Conservation (phyloP, 176 grass and related monocot species). For the Oryza meyeriana region DNA sequence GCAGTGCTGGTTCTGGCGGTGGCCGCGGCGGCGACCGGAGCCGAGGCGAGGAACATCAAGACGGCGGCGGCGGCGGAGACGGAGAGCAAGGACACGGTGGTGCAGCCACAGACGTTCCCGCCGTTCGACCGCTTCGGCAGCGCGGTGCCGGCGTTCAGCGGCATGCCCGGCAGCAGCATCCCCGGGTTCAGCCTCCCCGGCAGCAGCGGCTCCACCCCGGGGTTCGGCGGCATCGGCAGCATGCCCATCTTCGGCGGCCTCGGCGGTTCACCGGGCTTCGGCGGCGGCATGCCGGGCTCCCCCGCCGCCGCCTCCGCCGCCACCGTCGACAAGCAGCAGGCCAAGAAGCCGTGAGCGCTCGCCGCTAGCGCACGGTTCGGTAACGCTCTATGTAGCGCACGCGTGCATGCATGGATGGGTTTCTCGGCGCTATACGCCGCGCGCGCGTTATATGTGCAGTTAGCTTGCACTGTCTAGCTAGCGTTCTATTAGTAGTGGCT, state of each 20-base stretch:
- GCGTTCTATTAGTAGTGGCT: background rate
- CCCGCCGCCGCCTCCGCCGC: slow-evolving; percentile 24
- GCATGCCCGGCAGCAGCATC: slow-evolving; percentile 25
- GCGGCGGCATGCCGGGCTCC: slow-evolving; percentile 45
- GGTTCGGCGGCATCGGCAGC: slow-evolving; percentile 30
- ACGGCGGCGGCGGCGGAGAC: background rate
- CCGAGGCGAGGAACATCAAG: slow-evolving; percentile 70
- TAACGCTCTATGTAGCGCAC: background rate
- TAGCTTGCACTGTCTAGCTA: slow-evolving; percentile 30
- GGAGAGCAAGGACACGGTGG: slow-evolving; percentile 34
- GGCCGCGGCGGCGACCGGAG: slow-evolving; percentile 23
- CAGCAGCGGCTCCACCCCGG: slow-evolving; percentile 29
- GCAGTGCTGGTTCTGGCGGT: slow-evolving; percentile 42
- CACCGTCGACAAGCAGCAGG: slow-evolving; percentile 36
- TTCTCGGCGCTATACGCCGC: slow-evolving; percentile 3
- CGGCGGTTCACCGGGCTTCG: slow-evolving; percentile 21
- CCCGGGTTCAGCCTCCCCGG: slow-evolving; percentile 43
- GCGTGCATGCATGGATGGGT: slow-evolving; percentile 14
- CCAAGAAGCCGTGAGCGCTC: slow-evolving; percentile 45
- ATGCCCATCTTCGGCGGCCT: slow-evolving; percentile 37
- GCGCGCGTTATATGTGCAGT: slow-evolving; percentile 15
- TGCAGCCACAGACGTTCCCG: slow-evolving; percentile 68
- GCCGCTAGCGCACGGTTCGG: background rate
- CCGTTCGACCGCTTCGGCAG: slow-evolving; percentile 58
- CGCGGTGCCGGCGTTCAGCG: slow-evolving; percentile 31